Evolutionary conservation across 2,329 filamentous ascomycete species (phyloP).

Genomic region (Neopestalotiopsis sp.): DNA sequence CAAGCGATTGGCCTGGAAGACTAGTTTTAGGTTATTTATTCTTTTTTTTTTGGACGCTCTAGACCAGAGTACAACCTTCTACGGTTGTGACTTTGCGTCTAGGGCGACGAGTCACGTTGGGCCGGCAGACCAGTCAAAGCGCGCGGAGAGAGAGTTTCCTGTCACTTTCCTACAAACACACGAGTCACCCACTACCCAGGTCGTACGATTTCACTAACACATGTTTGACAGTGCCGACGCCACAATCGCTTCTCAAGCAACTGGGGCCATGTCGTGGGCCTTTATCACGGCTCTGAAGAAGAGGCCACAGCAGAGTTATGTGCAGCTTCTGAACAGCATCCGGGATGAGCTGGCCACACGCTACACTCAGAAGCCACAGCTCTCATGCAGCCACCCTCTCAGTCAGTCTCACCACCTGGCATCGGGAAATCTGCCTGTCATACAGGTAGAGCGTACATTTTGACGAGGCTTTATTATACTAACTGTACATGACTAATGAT

Average conservation of each 20-base stretch:
- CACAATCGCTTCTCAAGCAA: slow-evolving; percentile 85
- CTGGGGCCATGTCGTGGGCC: slow-evolving; percentile 97
- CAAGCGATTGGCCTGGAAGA: slow-evolving; percentile 19
- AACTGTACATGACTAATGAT: slow-evolving; percentile 21
- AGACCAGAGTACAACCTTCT: slow-evolving; percentile 43
- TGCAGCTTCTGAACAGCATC: slow-evolving; percentile 93
- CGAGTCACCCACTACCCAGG: not conserved
- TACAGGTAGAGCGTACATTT: slow-evolving; percentile 23
- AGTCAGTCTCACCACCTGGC: slow-evolving; percentile 63
- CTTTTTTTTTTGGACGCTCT: slow-evolving; percentile 43
- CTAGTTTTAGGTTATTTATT: slow-evolving; percentile 26
- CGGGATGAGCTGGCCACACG: slow-evolving; percentile 86
- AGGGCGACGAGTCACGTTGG: slow-evolving; percentile 54
- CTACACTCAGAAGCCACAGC: slow-evolving; percentile 93
- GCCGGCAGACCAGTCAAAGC: slow-evolving; percentile 15
- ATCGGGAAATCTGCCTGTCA: slow-evolving; percentile 26
- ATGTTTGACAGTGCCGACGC: slow-evolving; percentile 75
- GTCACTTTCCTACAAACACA: not conserved
- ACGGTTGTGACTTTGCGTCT: slow-evolving; percentile 46
- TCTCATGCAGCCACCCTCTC: slow-evolving; percentile 94
- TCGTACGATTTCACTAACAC: slow-evolving; percentile 18
- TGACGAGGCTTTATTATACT: slow-evolving; percentile 20
- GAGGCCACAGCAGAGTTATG: slow-evolving; percentile 95
- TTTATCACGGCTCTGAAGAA: slow-evolving; percentile 92
- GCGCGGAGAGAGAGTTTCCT: not conserved